Evolutionary conservation across 805 yeast species (phyloP).

Genomic region (Cyberlindnera bimundalis): DNA sequence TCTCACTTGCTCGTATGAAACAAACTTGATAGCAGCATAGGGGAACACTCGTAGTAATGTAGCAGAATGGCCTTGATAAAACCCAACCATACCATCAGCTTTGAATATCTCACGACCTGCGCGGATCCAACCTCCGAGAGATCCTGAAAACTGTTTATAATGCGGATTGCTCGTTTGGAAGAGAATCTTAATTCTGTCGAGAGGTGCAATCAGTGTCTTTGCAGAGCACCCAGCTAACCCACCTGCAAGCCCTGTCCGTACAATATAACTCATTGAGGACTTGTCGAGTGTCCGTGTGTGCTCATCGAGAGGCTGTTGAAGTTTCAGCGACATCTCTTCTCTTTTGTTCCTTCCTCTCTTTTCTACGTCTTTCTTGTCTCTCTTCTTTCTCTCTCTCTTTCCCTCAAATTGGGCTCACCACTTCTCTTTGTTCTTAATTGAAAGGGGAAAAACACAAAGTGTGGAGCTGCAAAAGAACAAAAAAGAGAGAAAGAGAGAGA

Average conservation of each 20-base stretch:
- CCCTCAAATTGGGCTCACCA: too few species aligned
- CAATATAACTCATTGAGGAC: slow-evolving; percentile 70
- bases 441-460: too few species aligned
- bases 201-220: slow-evolving; percentile 90
- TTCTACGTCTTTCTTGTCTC: not conserved
- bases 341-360: not conserved
- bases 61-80: slow-evolving; percentile 94
- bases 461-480: too few species aligned
- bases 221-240: slow-evolving; percentile 97
- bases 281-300: slow-evolving; percentile 42
- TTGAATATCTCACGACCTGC: slow-evolving; percentile 68
- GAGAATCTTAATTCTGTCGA: slow-evolving; percentile 90
- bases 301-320: not conserved
- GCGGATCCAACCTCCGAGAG: slow-evolving; percentile 65
- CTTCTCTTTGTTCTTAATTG: too few species aligned
- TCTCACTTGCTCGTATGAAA: slow-evolving; percentile 91
- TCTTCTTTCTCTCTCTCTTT: not conserved
- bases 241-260: slow-evolving; percentile 88
- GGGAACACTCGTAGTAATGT: slow-evolving; percentile 90
- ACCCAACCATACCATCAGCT: slow-evolving; percentile 72
- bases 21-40: slow-evolving; percentile 95
- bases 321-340: not conserved
- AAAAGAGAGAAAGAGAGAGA: too few species aligned
- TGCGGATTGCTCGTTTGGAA: slow-evolving; percentile 95
- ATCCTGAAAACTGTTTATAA: slow-evolving; percentile 74